These are phyloP conservation scores for Ceratocystis alfenasii DNA, from an alignment of 2,329 filamentous ascomycete species.

Conservation along the genomic window DNA sequence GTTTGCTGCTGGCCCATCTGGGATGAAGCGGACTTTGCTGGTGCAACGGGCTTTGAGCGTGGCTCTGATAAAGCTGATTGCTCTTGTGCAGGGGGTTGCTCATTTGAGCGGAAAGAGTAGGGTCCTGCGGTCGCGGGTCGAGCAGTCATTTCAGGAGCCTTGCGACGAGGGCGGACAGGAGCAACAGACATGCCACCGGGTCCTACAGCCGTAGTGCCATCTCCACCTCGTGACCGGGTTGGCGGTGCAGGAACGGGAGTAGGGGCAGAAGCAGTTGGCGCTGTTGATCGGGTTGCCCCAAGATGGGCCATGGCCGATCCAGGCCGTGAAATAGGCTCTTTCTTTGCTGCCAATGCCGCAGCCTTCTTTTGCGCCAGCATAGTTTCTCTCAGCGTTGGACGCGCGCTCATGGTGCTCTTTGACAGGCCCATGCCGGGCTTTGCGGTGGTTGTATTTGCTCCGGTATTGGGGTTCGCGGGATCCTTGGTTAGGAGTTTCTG, in stretches of 20 bases:
- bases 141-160: slow-evolving; percentile 44
- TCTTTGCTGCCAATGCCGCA: slow-evolving; percentile 36
- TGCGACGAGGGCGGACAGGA: slow-evolving; percentile 49
- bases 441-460: slow-evolving; percentile 36
- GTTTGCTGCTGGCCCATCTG: slow-evolving; percentile 35
- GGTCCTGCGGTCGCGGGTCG: slow-evolving; percentile 54
- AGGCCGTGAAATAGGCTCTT: slow-evolving; percentile 44
- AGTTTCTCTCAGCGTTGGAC: slow-evolving; percentile 63
- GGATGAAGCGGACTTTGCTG: slow-evolving; percentile 27
- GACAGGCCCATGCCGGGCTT: slow-evolving; percentile 50
- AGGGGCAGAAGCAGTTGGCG: slow-evolving; percentile 27
- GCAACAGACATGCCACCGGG: slow-evolving; percentile 51
- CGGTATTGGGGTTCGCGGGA: slow-evolving; percentile 63
- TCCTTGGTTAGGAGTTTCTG: slow-evolving; percentile 74
- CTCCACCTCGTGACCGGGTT: slow-evolving; percentile 26
- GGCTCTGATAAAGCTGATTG: slow-evolving; percentile 27
- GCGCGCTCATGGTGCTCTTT: slow-evolving; percentile 48
- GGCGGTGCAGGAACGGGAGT: slow-evolving; percentile 25
- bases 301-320: slow-evolving; percentile 54
- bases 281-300: slow-evolving; percentile 37
- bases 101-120: slow-evolving; percentile 49
- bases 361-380: slow-evolving; percentile 73
- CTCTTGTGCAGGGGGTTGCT: slow-evolving; percentile 31
- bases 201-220: slow-evolving; percentile 35
- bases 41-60: slow-evolving; percentile 36